phyloP scores from a whole-genome alignment of 148 eudicot genomes.

The Linanthus parryae region DNA sequence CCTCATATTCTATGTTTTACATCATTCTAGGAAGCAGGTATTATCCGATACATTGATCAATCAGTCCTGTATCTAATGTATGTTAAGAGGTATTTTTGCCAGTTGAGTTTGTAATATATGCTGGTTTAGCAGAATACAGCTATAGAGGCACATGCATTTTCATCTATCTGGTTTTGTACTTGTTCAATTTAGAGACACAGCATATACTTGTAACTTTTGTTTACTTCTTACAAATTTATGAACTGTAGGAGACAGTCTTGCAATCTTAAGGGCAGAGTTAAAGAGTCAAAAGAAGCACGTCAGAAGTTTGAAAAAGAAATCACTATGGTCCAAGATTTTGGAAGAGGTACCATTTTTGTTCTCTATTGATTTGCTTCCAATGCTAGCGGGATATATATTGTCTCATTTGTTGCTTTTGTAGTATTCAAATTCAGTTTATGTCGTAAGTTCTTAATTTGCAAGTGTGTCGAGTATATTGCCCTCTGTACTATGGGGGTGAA shows the following conservation, averaged over 20 bases:
- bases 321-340: constrained; percentile 88
- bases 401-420: too few species aligned
- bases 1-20: too few species aligned
- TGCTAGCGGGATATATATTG: not conserved
- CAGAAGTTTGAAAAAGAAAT: constrained; percentile 85
- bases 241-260: constrained; percentile 76
- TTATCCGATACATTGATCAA: too few species aligned
- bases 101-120: not conserved
- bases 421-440: too few species aligned
- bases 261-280: constrained; percentile 83
- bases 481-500: too few species aligned
- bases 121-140: not conserved
- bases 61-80: not conserved
- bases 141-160: not conserved
- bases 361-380: constrained; percentile 1
- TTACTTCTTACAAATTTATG: not conserved
- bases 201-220: constrained; percentile 4
- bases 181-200: not conserved
- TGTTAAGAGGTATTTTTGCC: not conserved
- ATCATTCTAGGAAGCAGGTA: too few species aligned
- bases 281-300: constrained; percentile 96
- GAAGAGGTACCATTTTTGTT: constrained; percentile 66
- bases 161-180: not conserved
- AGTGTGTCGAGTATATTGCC: too few species aligned
- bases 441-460: too few species aligned